Conservation (phyloP, 495 filamentous ascomycete species). For the Aspergillus incahuasiensis region DNA sequence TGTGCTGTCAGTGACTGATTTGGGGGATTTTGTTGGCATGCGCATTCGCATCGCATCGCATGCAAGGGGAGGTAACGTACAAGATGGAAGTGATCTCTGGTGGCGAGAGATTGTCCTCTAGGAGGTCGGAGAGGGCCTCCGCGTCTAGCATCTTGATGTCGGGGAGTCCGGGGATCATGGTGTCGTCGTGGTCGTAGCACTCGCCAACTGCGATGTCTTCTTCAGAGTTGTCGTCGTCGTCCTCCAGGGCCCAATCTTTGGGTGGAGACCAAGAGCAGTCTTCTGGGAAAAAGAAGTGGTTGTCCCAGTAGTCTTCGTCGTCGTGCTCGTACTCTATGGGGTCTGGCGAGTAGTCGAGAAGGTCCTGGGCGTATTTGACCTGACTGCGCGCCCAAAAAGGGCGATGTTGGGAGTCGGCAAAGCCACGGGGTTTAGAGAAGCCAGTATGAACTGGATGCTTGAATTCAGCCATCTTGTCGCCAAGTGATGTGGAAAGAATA, state of each 20-base stretch:
- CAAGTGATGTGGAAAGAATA: not conserved
- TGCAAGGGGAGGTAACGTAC: conserved; percentile 26
- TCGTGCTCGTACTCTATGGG: conserved; percentile 46
- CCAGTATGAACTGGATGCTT: conserved; percentile 20
- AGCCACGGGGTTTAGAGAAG: conserved; percentile 5
- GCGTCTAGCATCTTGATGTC: conserved; percentile 48
- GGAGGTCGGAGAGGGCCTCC: conserved; percentile 42
- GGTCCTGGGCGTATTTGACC: conserved; percentile 37
- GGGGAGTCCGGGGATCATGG: conserved; percentile 45
- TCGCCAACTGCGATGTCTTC: conserved; percentile 10
- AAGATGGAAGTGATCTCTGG: conserved; percentile 47
- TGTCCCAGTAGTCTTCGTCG: conserved; percentile 45
- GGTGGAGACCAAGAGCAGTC: conserved; percentile 44
- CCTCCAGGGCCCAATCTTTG: conserved; percentile 21
- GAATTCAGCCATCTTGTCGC: conserved; percentile 24
- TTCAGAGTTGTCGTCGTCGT: conserved; percentile 20
- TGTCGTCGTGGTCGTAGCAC: conserved; percentile 23
- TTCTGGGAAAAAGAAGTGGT: conserved; percentile 46
- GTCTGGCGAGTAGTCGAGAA: conserved; percentile 38
- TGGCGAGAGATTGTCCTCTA: conserved; percentile 45
- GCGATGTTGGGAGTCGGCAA: conserved; percentile 23
- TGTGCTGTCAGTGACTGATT: not conserved
- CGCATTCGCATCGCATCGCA: too few relatives aligned
- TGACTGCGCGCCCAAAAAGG: conserved; percentile 42
- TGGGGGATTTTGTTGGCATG: not conserved